These are phyloP conservation scores for Exobasidium cylindrosporum DNA, from an alignment of 1,284 basidiomycete species.

Conservation along the genomic window DNA sequence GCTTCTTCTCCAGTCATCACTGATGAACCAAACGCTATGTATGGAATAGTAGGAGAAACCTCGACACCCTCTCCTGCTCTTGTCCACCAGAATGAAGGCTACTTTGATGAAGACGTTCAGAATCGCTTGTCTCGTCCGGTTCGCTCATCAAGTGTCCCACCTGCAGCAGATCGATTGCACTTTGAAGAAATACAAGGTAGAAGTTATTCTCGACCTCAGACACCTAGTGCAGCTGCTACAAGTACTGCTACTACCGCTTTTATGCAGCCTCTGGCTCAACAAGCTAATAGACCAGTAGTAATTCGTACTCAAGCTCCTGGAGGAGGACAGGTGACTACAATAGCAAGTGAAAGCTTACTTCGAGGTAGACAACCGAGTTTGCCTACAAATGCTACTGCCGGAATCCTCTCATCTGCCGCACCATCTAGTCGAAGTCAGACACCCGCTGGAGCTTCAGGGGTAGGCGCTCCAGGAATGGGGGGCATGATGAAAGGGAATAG, in stretches of 20 bases:
- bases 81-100: not conserved
- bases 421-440: slow-evolving; percentile 1
- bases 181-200: not conserved
- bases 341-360: slow-evolving; percentile 36
- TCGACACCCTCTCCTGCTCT: not conserved
- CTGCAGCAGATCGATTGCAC: slow-evolving; percentile 12
- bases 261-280: not conserved
- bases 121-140: slow-evolving; percentile 18
- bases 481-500: not conserved
- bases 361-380: slow-evolving; percentile 23
- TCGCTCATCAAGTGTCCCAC: slow-evolving; percentile 16
- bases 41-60: not conserved
- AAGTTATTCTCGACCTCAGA: slow-evolving; percentile 23
- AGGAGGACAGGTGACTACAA: slow-evolving; percentile 30
- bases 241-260: not conserved
- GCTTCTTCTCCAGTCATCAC: not conserved
- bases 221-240: slow-evolving; percentile 18
- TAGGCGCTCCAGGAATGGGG: not conserved
- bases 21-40: not conserved
- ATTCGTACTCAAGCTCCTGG: slow-evolving; percentile 34
- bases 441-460: not conserved
- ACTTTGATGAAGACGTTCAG: not conserved
- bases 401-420: not conserved
- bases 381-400: not conserved
- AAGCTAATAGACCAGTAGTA: slow-evolving; percentile 28